Base-by-base conservation (phyloP, 2,329 filamentous ascomycete species). In the Aspergillaceae sp. region DNA sequence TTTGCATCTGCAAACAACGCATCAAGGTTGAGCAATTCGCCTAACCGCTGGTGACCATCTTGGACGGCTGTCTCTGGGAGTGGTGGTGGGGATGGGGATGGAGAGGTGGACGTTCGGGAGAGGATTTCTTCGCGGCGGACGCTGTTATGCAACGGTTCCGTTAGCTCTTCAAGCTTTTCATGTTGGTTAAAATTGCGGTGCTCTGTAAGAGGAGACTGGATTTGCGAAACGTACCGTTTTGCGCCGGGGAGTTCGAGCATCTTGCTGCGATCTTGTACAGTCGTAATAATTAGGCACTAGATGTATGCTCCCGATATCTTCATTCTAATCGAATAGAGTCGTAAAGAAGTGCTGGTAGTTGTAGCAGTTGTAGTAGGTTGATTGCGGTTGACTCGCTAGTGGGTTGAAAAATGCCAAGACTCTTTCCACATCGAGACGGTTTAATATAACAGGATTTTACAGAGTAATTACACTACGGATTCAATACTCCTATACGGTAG, bases 241-340 rank as follows among this genome's bases (percentile, higher is more conserved):
- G 64, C 63, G 41, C 60, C 50, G 35, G 65, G 62, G 35, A 66
- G 48, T 37, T 65, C 64, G 43, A 68, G 67, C 65, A 68, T 68
- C 34, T 11, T 48, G 40, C 28, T 7, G 2, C 11, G 19, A 19
- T 19, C 19, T 19, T 19, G 19, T 19, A 19, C 19, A 19, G 19
- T 19, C 19, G 19, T 19, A 19, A 19, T 19, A 19, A 19, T 19
- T 19, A 19, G 3, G 4, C 19, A 19, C 7, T 28, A 4, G 37
- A 40, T 28, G 4, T 9, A 26, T 29, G 19, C n/a, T 40, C 28
- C 4, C 28, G 26, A 9, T 8, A 19, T 19, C 19, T 19, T 19
- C 19, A 19, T 19, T 19, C 19, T 19, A 19, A 19, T 19, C 19
- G 7, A 9, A 26, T 2, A 9, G 19, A 9, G 27, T 40, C 7